Percentiles rank a stretch among this genome's conserved stretches.
Evolutionary conservation across 306 rosid genomes (phyloP).

Genomic region (Dalbergia oliveri): DNA sequence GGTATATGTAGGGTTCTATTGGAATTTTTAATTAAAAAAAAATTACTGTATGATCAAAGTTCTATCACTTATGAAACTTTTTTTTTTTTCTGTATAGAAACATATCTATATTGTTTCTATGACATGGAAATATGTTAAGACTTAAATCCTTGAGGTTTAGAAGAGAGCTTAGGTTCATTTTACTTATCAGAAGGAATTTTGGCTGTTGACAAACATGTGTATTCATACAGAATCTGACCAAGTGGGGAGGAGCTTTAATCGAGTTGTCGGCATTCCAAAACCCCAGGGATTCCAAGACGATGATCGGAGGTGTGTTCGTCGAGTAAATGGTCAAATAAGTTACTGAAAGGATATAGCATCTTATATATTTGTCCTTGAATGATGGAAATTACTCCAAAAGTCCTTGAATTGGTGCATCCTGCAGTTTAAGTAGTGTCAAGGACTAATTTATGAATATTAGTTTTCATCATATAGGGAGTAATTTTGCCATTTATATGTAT

Average conservation of each 20-base stretch:
- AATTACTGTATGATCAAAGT: not conserved
- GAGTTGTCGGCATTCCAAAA: conserved; percentile 76
- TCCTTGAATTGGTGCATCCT: not conserved
- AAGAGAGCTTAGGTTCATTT: conserved; percentile 18
- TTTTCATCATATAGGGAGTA: not conserved
- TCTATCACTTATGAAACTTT: conserved; percentile 14
- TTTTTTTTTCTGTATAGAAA: not conserved
- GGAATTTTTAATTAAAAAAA: not conserved
- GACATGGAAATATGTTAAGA: not conserved
- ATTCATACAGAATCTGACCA: conserved; percentile 69
- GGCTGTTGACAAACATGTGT: not conserved
- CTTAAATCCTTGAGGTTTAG: not conserved
- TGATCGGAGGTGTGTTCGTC: conserved; percentile 63
- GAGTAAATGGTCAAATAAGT: not conserved
- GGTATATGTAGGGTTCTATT: conserved; percentile 13
- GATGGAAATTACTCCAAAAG: not conserved
- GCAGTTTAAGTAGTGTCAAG: not conserved
- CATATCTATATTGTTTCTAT: no score
- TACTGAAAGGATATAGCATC: not conserved
- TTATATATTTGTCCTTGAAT: not conserved
- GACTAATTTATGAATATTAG: no score
- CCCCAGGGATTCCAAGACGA: conserved; percentile 56
- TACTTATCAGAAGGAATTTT: not conserved
- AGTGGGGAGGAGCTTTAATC: conserved; percentile 81
- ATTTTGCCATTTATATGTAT: not conserved